Base-by-base conservation (phyloP, 2,329 filamentous ascomycete genomes). In the Aureobasidium sp. region DNA sequence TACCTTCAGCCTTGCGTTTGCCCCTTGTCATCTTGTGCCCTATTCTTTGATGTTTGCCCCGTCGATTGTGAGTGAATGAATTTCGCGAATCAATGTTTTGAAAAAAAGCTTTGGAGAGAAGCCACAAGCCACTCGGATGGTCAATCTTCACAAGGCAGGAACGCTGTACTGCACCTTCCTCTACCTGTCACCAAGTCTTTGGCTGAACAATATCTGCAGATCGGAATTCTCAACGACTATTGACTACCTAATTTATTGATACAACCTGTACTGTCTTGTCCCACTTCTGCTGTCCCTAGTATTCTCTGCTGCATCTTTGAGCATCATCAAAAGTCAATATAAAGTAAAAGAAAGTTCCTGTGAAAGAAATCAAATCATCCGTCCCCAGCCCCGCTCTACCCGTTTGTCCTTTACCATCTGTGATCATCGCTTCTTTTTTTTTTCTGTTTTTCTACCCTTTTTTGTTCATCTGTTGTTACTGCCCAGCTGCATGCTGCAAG, bases 1-100 rank as follows among this genome's bases (percentile, higher is more conserved):
- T 31, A 37, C 47, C 55, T 15, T 43, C 50, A 15, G 55, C 47
- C 57, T 53, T 54, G 54, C 60, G 47, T 40, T 62, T 59, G 29
- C 46, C 47, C 42, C 23, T 47, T 43, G 45, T 43, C 37, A 42
- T 58, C 25, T n/a, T 60, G 37, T 19, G 4, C 17, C n/a, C 19
- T n/a, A 13, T 13, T 7, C 13, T 6, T 9, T 38, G 33, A 9
- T 17, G 21, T 10, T 38, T 15, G 21, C 13, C 4, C 25, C 2
- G 47, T 10, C 10, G 13, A 8, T 25, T 45, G 4, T 25, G 15
- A n/a, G 29, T 10, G 29, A 31, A 10, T 31, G 29, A 6, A 6
- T 31, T 38, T 38, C 35, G 15, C 8, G 35, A 38, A 38, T 31
- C 10, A 31, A 11, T 35, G 5, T 10, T 35, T 11, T 10, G 5